Evolutionary conservation across 2,329 filamentous ascomycete genomes (phyloP), one percentile per base, ranked within the genome.

Genomic region (Cytospora chrysosperma): DNA sequence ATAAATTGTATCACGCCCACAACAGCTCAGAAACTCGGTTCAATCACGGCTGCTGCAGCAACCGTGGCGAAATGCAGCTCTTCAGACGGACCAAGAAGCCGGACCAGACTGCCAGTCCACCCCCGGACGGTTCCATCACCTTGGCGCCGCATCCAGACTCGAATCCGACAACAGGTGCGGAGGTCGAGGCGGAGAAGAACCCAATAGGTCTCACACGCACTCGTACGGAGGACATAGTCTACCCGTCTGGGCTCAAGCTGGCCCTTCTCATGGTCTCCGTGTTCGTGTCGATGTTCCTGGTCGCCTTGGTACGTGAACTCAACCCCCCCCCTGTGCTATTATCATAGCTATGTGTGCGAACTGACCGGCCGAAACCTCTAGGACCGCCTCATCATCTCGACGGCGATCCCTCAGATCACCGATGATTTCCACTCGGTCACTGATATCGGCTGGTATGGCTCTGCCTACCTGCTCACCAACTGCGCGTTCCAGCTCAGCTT

Each of bases 391-490:
- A 76, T 76, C 63, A 70, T 76, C 59, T 71, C 73, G 0, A 77
- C 76, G 2, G 76, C 75, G n/a, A 75, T 78, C 53, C 76, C 75
- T 19, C 70, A 70, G 54, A 77, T 77, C 68, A 77, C 75, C 2
- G 72, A 77, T 62, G 73, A 76, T 43, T 77, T 77, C 68, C 65
- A 75, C 61, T 75, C 74, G 9, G 69, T 76, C 3, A 70, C 69
- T 6, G 75, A 77, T 63, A 72, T 77, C n/a, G 74, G 75, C 30
- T 77, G 75, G 75, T 78, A 77, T 63, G 75, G 74, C 26, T 73
- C 72, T n/a, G 75, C 74, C 26, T 78, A 76, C 61, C 64, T 77
- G 60, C 65, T 77, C 19, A 76, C 74, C 1, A 72, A 71, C 49
- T 74, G 72, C 53, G 70, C 74, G 56, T 78, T 77, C 62, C 77